Conservation (phyloP, 2,329 filamentous ascomycete genomes). For the Xylaria sp. region DNA sequence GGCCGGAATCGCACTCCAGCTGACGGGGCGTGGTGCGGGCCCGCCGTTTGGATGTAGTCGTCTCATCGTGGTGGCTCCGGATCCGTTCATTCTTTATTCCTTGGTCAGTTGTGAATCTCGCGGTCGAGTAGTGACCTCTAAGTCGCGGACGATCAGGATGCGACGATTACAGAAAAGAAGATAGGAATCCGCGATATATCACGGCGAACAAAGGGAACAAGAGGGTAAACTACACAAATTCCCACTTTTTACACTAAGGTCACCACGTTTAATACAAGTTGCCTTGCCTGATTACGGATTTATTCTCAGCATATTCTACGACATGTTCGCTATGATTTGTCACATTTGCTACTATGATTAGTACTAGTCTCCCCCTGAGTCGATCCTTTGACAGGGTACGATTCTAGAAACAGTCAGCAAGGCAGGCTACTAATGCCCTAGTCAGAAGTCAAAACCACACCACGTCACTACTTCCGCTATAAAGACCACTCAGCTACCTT, state of each 20-base stretch:
- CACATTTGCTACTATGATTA: slow-evolving; percentile 38
- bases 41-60: slow-evolving; percentile 35
- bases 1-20: slow-evolving; percentile 37
- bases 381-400: slow-evolving; percentile 36
- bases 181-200: slow-evolving; percentile 7
- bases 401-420: slow-evolving; percentile 40
- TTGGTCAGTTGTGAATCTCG: slow-evolving; percentile 15
- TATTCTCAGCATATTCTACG: slow-evolving; percentile 23
- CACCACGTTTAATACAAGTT: slow-evolving; percentile 29
- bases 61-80: slow-evolving; percentile 24
- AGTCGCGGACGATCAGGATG: slow-evolving; percentile 1
- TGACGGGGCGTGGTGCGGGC: slow-evolving; percentile 28
- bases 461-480: slow-evolving; percentile 14
- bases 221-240: slow-evolving; percentile 10
- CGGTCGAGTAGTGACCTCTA: background rate
- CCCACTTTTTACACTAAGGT: slow-evolving; percentile 25
- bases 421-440: slow-evolving; percentile 19
- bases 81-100: slow-evolving; percentile 12
- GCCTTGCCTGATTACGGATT: slow-evolving; percentile 22
- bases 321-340: slow-evolving; percentile 34
- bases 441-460: slow-evolving; percentile 31
- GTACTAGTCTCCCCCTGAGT: slow-evolving; percentile 33
- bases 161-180: slow-evolving; percentile 18
- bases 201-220: slow-evolving; percentile 11
- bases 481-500: slow-evolving; percentile 3